These are phyloP conservation scores for Aspergillus avenaceus DNA, from an alignment of 495 filamentous ascomycete species.

Conservation along the genomic window DNA sequence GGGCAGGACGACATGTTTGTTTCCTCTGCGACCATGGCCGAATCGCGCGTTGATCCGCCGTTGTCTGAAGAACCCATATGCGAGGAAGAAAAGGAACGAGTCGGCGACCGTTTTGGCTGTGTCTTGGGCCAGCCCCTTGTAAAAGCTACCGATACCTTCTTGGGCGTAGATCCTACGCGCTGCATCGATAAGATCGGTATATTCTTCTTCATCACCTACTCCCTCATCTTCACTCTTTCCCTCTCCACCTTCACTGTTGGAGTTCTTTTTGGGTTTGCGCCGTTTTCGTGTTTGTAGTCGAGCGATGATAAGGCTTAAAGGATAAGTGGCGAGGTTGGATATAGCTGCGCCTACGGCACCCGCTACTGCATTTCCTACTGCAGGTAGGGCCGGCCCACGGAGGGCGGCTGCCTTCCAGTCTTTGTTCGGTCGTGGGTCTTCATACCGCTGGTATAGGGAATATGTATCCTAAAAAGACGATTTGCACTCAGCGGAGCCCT, in stretches of 20 bases:
- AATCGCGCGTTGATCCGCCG: conserved; percentile 48
- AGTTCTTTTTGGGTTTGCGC: conserved; percentile 18
- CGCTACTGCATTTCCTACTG: conserved; percentile 81
- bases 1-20: conserved; percentile 50
- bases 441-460: conserved; percentile 46
- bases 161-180: conserved; percentile 65
- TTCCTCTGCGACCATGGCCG: conserved; percentile 22
- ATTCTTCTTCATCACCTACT: conserved; percentile 44
- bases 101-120: conserved; percentile 69
- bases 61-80: conserved; percentile 68
- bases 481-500: neutral
- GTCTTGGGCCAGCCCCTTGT: conserved; percentile 69
- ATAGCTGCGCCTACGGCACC: conserved; percentile 76
- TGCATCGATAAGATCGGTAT: conserved; percentile 62
- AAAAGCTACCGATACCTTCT: conserved; percentile 69
- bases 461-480: conserved; percentile 41
- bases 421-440: conserved; percentile 27
- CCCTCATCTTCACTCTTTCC: conserved; percentile 23
- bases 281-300: conserved; percentile 78
- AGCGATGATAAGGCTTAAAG: conserved; percentile 80
- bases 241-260: neutral
- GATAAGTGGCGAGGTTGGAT: conserved; percentile 76
- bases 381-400: conserved; percentile 60
- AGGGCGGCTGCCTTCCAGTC: conserved; percentile 36
- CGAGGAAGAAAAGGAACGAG: conserved; percentile 80